These are phyloP conservation scores for Xylaria sp. DNA, from an alignment of 2,329 filamentous ascomycete genomes.

Conservation along the genomic window DNA sequence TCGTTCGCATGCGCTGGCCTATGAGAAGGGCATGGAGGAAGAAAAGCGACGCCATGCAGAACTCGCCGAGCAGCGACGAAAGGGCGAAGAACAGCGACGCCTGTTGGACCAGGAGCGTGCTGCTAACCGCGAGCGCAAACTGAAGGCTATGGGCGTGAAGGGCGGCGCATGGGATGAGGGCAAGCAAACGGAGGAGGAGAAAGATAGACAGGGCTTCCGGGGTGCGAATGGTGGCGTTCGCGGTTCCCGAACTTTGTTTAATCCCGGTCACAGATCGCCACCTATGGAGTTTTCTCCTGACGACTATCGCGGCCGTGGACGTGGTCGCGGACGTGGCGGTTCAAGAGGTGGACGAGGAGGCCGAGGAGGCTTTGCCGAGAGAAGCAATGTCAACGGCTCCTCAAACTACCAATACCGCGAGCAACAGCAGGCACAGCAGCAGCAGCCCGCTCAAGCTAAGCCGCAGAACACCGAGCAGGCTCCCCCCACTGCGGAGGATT, in stretches of 20 bases:
- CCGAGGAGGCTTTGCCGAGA: constrained; percentile 29
- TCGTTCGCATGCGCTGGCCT: constrained; percentile 49
- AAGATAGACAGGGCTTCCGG: constrained; percentile 38
- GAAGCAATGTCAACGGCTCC: constrained; percentile 17
- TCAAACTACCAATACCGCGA: neutral
- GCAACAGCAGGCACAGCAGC: constrained; percentile 15
- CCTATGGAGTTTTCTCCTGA: constrained; percentile 34
- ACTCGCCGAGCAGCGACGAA: constrained; percentile 47
- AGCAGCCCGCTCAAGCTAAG: no score
- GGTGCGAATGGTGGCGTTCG: constrained; percentile 37
- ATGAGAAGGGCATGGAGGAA: constrained; percentile 53
- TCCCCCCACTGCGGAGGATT: constrained; percentile 35
- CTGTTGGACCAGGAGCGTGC: constrained; percentile 55
- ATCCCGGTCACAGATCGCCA: constrained; percentile 38
- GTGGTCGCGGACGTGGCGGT: constrained; percentile 31
- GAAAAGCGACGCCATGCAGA: constrained; percentile 46
- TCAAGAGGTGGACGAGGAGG: constrained; percentile 29
- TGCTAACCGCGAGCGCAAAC: constrained; percentile 55
- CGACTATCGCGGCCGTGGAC: constrained; percentile 33
- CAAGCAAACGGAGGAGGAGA: constrained; percentile 41
- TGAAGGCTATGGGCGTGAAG: constrained; percentile 52
- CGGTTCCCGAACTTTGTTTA: constrained; percentile 34
- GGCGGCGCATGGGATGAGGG: constrained; percentile 56
- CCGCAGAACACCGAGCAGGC: constrained; percentile 23
- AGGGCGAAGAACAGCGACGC: constrained; percentile 48